Evolutionary conservation across 257 asterid species (phyloP).

Genomic region (Solanum sejunctum): DNA sequence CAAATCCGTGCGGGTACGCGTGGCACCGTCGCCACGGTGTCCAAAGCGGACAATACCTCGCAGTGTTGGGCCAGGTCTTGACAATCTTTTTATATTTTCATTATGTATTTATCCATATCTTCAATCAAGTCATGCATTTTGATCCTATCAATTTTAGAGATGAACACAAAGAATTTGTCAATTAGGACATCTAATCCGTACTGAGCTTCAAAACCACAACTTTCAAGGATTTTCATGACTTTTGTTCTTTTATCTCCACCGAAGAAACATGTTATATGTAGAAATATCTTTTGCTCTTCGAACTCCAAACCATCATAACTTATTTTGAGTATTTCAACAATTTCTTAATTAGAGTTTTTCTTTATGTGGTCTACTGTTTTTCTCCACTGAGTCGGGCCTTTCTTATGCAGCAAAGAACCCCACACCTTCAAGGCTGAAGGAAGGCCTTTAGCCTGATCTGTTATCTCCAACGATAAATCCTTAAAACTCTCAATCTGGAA

Average conservation of each 20-base stretch:
- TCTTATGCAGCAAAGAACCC: background rate
- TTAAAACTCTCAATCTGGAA: background rate
- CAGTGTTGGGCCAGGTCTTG: too few species aligned
- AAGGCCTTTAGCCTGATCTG: background rate
- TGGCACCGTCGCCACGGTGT: too few species aligned
- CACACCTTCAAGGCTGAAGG: background rate
- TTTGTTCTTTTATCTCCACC: background rate
- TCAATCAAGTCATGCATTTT: background rate
- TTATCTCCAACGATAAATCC: background rate
- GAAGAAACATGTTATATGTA: background rate
- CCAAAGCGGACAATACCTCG: too few species aligned
- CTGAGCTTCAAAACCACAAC: background rate
- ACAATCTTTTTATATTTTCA: background rate
- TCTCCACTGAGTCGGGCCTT: background rate
- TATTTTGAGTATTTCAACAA: background rate
- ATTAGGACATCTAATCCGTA: background rate
- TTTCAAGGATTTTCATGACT: background rate
- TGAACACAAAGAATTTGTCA: background rate
- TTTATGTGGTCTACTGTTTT: background rate
- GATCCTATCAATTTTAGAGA: rapidly evolving
- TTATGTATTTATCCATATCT: background rate
- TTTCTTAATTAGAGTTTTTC: background rate
- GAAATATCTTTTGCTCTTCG: background rate
- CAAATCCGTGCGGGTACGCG: too few species aligned
- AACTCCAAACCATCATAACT: background rate